phyloP scores from a whole-genome alignment of 1,139 yeast genomes.

The Pichia sp. region DNA sequence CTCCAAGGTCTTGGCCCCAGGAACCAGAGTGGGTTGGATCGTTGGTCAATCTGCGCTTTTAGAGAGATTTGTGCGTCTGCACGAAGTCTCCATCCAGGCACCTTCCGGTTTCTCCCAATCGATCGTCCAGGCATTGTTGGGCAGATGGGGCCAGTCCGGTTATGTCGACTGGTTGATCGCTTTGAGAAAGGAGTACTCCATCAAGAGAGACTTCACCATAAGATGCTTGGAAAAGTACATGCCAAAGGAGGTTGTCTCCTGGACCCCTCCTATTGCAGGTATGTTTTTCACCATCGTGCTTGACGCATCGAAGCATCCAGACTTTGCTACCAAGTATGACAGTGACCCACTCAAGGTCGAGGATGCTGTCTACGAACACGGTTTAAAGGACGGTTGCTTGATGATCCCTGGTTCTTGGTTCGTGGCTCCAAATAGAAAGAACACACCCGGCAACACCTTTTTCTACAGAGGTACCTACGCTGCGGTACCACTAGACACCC shows the following conservation, averaged over 20 bases:
- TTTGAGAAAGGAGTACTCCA: conserved; percentile 75
- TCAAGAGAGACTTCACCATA: conserved; percentile 72
- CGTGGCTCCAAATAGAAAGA: conserved; percentile 42
- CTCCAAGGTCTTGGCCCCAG: conserved; percentile 92
- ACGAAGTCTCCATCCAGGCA: conserved; percentile 78
- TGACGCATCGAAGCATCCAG: conserved; percentile 78
- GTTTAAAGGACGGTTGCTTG: conserved; percentile 61
- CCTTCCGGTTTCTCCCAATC: conserved; percentile 82
- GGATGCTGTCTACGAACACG: conserved; percentile 57
- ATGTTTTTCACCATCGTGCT: conserved; percentile 82
- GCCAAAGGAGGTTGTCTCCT: conserved; percentile 53
- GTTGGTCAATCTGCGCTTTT: conserved; percentile 65
- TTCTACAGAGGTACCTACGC: conserved; percentile 92
- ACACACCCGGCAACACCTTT: conserved; percentile 38
- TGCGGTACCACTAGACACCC: conserved; percentile 64
- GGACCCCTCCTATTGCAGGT: conserved; percentile 81
- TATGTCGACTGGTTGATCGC: conserved; percentile 87
- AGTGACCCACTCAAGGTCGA: conserved; percentile 62
- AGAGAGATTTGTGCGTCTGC: conserved; percentile 66
- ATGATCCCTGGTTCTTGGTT: conserved; percentile 94
- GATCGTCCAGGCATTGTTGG: conserved; percentile 49
- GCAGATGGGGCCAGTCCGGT: conserved; percentile 72
- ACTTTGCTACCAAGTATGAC: conserved; percentile 47
- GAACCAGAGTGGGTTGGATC: conserved; percentile 87
- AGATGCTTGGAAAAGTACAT: conserved; percentile 59